Base-by-base conservation (phyloP, 306 rosid species). In the Acmispon strigosus region DNA sequence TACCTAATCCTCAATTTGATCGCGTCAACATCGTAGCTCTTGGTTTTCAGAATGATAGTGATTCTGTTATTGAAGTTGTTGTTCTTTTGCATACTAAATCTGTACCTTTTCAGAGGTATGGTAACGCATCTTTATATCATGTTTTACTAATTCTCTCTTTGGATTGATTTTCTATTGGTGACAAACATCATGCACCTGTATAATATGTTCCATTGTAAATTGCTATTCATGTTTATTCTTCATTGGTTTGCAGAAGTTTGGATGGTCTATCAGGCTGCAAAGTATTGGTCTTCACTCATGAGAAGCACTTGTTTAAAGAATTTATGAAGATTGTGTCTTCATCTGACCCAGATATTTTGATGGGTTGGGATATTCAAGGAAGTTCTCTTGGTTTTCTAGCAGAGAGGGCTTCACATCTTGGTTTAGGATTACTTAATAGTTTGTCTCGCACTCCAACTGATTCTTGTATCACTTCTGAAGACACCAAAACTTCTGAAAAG, bases 281-380 rank as follows among this genome's bases (percentile, higher is more conserved):
- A 66, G 34, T 88, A 77, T 66, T 87, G 78, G 37, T 78, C 78
- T 89, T 88, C 83, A 32, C 69, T 51, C 86, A 93, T 51, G 98
- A 93, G 78, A 83, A 66, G 80, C 45, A 58, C 77, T 76, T 93
- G 75, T 75, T 93, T 47, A 75, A 83, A 80, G 83, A 89, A 70
- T 85, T 93, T 73, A 81, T 84, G 11, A 86, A 87, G 82, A 77
- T 90, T 53, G 78, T 93, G 19, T 78, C 86, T 67, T 78, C 88
- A 47, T 81, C 79, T 76, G 90, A 93, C 70, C 98, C 92, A 0
- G 97, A 93, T 81, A 79, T 93, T 62, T 72, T 93, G 74, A 84
- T 93, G 88, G 97, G 97, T 14, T 93, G 97, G 97, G 98, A 90
- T 83, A 79, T 90, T 80, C 98, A 93, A 83, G 85, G 96, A 50